Percentiles rank a stretch among this genome's conserved stretches.
Conservation (phyloP, 1,139 yeast genomes). For the Kurtzmaniella quercitrusa region DNA sequence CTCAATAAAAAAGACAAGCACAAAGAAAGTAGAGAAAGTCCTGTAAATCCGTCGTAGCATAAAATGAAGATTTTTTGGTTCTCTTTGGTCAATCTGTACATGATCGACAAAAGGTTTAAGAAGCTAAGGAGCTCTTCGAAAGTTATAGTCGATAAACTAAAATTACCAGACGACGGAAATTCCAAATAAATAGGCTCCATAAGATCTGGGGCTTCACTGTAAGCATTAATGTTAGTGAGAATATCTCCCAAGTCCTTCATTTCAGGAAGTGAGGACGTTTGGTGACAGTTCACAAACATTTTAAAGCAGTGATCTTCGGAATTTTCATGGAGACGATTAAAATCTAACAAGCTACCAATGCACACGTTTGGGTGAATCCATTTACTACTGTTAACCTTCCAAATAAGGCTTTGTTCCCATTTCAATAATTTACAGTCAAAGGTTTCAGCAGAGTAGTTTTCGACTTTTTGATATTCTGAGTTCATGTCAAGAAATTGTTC, state of each 20-base stretch:
- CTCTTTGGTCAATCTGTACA: slow-evolving; percentile 22
- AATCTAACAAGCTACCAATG: slow-evolving; percentile 33
- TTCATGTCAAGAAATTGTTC: slow-evolving; percentile 11
- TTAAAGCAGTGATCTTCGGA: slow-evolving; percentile 16
- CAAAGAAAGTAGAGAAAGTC: slow-evolving; percentile 29
- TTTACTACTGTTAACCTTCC: slow-evolving; percentile 32
- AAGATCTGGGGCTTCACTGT: slow-evolving; percentile 8
- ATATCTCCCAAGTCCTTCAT: slow-evolving; percentile 15
- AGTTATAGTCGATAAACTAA: slow-evolving; percentile 20
- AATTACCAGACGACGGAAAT: slow-evolving; percentile 32
- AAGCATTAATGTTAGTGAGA: slow-evolving; percentile 10
- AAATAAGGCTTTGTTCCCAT: slow-evolving; percentile 35
- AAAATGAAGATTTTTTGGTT: slow-evolving; percentile 28
- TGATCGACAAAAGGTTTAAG: slow-evolving; percentile 23
- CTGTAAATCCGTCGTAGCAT: slow-evolving; percentile 41
- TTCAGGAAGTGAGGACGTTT: slow-evolving; percentile 28
- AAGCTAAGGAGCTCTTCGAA: slow-evolving; percentile 24
- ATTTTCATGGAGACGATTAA: slow-evolving; percentile 16
- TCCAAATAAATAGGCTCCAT: slow-evolving; percentile 23
- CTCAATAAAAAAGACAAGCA: slow-evolving; percentile 21
- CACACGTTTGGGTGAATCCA: slow-evolving; percentile 27
- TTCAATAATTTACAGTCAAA: slow-evolving; percentile 23
- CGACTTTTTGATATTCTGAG: slow-evolving; percentile 11
- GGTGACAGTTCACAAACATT: slow-evolving; percentile 34
- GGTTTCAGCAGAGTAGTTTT: slow-evolving; percentile 10